These are phyloP conservation scores for Afroboletus lepidellus DNA, from an alignment of 1,284 basidiomycete genomes.

Conservation along the genomic window DNA sequence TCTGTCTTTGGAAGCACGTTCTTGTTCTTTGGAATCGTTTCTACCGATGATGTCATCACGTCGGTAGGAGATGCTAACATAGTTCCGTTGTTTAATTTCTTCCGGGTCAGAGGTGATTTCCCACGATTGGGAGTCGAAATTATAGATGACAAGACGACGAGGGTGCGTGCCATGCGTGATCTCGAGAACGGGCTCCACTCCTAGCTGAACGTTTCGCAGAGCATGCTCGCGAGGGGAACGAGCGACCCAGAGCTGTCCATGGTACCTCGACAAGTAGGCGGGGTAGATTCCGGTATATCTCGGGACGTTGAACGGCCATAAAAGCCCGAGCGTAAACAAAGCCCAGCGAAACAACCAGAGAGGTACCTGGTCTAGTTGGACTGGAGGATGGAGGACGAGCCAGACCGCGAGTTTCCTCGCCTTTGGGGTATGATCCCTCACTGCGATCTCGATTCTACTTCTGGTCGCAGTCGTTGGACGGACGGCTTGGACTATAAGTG, in stretches of 20 bases:
- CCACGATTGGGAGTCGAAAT: constrained; percentile 10
- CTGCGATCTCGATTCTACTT: background rate
- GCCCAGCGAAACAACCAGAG: constrained; percentile 21
- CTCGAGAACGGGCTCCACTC: constrained; percentile 2
- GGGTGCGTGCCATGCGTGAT: constrained; percentile 22
- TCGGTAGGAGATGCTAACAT: constrained; percentile 23
- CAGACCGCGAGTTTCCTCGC: constrained; percentile 19
- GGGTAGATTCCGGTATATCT: constrained; percentile 12
- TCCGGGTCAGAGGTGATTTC: background rate
- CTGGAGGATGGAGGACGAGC: constrained; percentile 8
- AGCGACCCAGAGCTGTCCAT: constrained; percentile 27
- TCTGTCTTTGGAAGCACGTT: background rate
- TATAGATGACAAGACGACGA: constrained; percentile 20
- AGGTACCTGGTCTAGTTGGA: background rate
- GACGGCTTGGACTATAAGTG: constrained; percentile 24
- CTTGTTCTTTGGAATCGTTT: background rate
- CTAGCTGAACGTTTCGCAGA: constrained; percentile 11
- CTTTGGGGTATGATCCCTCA: constrained; percentile 1
- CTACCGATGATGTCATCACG: constrained; percentile 12
- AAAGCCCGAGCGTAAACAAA: constrained; percentile 19
- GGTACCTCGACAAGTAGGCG: constrained; percentile 18
- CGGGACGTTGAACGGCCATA: constrained; percentile 15
- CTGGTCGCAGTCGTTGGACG: constrained; percentile 1
- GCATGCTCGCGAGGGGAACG: constrained; percentile 27
- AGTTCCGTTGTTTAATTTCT: constrained; percentile 14